Percentiles rank a stretch among this genome's conserved stretches.
Conservation (phyloP, 192 early-diverging fungal genomes). For the Coemansia javaensis region DNA sequence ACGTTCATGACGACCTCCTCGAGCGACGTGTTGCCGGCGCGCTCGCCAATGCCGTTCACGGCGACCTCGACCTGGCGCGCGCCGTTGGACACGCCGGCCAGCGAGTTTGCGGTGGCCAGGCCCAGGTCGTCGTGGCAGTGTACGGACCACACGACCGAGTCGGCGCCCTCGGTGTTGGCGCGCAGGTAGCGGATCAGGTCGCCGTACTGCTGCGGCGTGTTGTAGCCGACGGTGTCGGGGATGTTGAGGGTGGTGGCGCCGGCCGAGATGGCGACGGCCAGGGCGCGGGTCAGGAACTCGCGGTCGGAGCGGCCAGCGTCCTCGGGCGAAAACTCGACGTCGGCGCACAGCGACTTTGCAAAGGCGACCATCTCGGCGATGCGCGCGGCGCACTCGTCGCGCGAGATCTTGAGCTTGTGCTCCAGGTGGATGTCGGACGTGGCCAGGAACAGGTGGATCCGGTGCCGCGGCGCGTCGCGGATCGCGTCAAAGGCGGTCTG, state of each 20-base stretch:
- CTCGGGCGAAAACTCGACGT: conserved; percentile 94
- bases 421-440: conserved; percentile 95
- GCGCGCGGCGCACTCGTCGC: conserved; percentile 79
- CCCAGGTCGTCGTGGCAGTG: conserved; percentile 98
- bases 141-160: conserved; percentile 81
- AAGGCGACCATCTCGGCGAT: conserved; percentile 76
- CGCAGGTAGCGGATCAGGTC: conserved; percentile 77
- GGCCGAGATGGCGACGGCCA: conserved; percentile 77
- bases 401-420: conserved; percentile 86
- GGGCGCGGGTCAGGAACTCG: conserved; percentile 81
- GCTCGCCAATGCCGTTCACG: conserved; percentile 97
- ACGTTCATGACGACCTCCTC: conserved; percentile 96
- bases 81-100: conserved; percentile 84
- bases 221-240: conserved; percentile 98
- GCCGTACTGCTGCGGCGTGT: conserved; percentile 87
- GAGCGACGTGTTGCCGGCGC: conserved; percentile 94
- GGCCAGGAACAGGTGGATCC: conserved; percentile 94
- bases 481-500: conserved; percentile 86
- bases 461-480: conserved; percentile 72
- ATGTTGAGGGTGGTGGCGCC: conserved; percentile 96
- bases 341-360: conserved; percentile 72
- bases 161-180: conserved; percentile 63
- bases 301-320: conserved; percentile 88
- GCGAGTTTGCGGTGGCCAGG: conserved; percentile 92
- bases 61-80: conserved; percentile 96